Evolutionary conservation across 1,139 yeast species (phyloP), one percentile per base, ranked within the genome.

Genomic region (Groenewaldozyma auringiensis): DNA sequence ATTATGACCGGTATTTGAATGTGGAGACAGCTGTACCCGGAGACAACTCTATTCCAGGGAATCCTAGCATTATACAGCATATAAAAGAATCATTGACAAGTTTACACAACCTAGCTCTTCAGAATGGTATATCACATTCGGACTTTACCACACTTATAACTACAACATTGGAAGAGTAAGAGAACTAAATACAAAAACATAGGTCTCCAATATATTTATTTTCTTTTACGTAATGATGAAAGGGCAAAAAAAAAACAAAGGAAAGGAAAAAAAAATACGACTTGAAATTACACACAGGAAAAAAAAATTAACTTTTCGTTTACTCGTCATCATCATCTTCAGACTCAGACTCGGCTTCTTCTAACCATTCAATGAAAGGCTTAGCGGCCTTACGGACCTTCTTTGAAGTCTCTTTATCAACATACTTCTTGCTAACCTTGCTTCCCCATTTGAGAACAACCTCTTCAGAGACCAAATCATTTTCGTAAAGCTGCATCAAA

Each of bases 341-440:
- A 20, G 73, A 78, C 52, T 82, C 92, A 57, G 83, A 85, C 55
- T 88, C 97, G 50, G 98, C 97, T 66, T 84, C 92, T 63, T 87
- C 82, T 56, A 92, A 78, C 98, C 98, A 92, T 58, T 83, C 81
- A 54, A 92, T 71, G 69, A 92, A 92, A 37, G 97, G 95, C 70
- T 87, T 88, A 51, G 96, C 96, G 41, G 96, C 94, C 68, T 82
- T 86, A 69, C 96, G 85, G 46, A 92, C 95, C 75, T 87, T 89
- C 71, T 89, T 89, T 45, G 94, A 83, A 40, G 80, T 75, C 44
- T 88, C 95, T 71, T 89, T 92, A 52, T 95, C 86, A 50, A 89
- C 96, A 60, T 83, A 92, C 69, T 88, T 89, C 72, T 88, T 88
- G 44, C 95, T 84, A 41, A 87, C 88, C 67, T 87, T 88, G 47